Base-by-base conservation (phyloP, 345 rosid species). In the Lepidium didymum region DNA sequence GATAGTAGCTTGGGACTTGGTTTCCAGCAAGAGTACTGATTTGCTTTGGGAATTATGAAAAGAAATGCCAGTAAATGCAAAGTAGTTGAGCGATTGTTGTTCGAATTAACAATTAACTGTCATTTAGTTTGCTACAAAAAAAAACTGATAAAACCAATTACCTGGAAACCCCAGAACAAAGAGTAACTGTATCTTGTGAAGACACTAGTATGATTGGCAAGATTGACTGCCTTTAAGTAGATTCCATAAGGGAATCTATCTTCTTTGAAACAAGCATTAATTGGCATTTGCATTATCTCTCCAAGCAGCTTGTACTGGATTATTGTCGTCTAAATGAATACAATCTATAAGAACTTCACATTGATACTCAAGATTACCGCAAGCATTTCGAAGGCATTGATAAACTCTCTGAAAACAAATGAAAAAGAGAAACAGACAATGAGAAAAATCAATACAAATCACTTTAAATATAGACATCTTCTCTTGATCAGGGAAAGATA, bases 91-190 rank as follows among this genome's bases (percentile, higher is more conserved):
- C 13, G 10, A 10, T 9, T 34, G 9, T 43, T 60, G 10, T 27
- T 18, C 7, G 44, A 49, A 3, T 49, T 11, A 19, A 47, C 13
- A 2, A 25, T 19, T 21, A 15, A 19, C 41, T 47, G 14, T 47
- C 15, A 15, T 31, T 27, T 27, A 61, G 6, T 41, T 25, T 31
- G 35, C 21, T 40, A 58, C 3, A 27, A 46, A 33, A 62, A 61
- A 40, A 29, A 29, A 29, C 10, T 62, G 56, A 19, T 8, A n/a
- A 34, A 23, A 37, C 3, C 7, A 43, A 9, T 27, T 82, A 90
- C 98, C 96, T 90, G 98, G 62, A 93, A 90, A 37, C 98, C 98
- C 98, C 97, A 93, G 59, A 87, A 93, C 56, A 93, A 75, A 10
- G 97, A 85, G 80, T 82, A 93, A 49, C 77, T 56, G 29, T 87